Evolutionary conservation across 192 early-diverging fungal species (phyloP).

Genomic region (Entrophospora sp.): DNA sequence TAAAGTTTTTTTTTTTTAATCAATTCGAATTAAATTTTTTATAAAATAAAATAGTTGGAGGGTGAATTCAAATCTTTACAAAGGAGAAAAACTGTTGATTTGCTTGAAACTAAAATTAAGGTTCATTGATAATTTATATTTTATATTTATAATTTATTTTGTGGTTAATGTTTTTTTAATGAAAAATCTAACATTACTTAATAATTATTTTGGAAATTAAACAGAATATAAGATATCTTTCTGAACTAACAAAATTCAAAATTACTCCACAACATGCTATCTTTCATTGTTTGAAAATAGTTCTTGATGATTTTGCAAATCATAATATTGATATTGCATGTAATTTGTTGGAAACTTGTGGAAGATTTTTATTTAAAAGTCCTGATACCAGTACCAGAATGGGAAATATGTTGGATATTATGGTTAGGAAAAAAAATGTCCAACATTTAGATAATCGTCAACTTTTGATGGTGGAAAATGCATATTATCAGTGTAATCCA

Average conservation of each 20-base stretch:
- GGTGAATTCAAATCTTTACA: constrained; percentile 63
- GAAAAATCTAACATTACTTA: no score
- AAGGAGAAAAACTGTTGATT: constrained; percentile 58
- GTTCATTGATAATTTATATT: no score
- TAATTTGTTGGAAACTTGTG: constrained; percentile 80
- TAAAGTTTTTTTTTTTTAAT: background rate
- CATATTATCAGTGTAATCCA: constrained; percentile 82
- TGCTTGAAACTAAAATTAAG: constrained; percentile 70
- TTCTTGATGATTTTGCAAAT: constrained; percentile 78
- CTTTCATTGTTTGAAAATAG: constrained; percentile 76
- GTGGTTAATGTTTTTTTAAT: no score
- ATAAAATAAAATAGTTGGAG: constrained; percentile 44
- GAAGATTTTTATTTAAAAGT: constrained; percentile 72
- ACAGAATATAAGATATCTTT: constrained; percentile 74
- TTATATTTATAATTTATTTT: no score
- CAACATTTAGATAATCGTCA: constrained; percentile 81
- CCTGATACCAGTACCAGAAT: constrained; percentile 68
- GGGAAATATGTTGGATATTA: constrained; percentile 71
- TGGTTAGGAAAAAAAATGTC: constrained; percentile 81
- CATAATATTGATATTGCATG: constrained; percentile 83
- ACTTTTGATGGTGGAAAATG: constrained; percentile 87
- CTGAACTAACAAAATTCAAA: constrained; percentile 90
- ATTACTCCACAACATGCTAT: constrained; percentile 71
- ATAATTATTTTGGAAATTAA: background rate
- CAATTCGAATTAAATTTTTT: background rate